Percentiles rank a stretch among this genome's conserved stretches.
Evolutionary conservation across 257 asterid genomes (phyloP).

Genomic region (Scutellaria barbata): DNA sequence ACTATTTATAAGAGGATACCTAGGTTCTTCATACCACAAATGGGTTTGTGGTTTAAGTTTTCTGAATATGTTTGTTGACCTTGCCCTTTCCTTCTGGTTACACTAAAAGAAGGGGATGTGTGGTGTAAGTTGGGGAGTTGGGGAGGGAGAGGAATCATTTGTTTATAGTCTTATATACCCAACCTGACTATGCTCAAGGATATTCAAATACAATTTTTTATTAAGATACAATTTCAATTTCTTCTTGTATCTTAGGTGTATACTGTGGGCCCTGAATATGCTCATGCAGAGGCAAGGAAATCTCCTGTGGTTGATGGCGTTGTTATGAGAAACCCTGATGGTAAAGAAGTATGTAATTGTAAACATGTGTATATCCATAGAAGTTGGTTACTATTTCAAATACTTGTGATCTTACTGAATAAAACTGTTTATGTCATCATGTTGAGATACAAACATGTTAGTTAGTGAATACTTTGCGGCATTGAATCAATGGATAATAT

Average conservation of each 20-base stretch:
- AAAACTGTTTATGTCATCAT: neutral
- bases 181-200: no score
- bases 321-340: conserved; percentile 98
- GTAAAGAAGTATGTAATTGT: conserved; percentile 81
- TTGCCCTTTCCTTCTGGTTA: no score
- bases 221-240: conserved; percentile 22
- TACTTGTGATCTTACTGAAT: conserved; percentile 11
- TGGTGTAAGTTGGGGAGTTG: neutral
- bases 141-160: no score
- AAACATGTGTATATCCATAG: neutral
- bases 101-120: no score
- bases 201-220: neutral
- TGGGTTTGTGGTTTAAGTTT: no score
- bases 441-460: conserved; percentile 24
- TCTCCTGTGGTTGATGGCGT: conserved; percentile 99
- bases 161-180: neutral
- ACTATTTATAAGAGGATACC: no score
- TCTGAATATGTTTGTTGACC: no score
- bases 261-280: conserved; percentile 97
- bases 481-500: neutral
- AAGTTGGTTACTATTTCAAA: neutral
- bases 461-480: conserved; percentile 28
- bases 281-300: conserved; percentile 99
- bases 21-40: no score
- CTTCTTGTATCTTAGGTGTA: conserved; percentile 63